Percentiles rank a stretch among this genome's conserved stretches.
phyloP scores from a whole-genome alignment of 257 asterid genomes.

The Solanum etuberosum region DNA sequence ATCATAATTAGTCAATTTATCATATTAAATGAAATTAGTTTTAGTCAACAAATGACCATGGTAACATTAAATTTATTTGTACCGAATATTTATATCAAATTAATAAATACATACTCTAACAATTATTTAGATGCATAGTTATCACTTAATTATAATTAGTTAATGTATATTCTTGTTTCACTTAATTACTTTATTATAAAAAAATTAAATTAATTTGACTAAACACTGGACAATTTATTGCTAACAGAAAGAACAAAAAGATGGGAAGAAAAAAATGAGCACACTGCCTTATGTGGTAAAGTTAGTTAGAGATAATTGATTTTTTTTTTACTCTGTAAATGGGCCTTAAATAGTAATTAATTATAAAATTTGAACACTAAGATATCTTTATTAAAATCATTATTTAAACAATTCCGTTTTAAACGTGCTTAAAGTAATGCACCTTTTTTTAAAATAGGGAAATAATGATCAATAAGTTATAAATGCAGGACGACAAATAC shows the following conservation, averaged over 20 bases:
- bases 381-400: background rate
- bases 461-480: background rate
- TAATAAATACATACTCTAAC: background rate
- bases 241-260: background rate
- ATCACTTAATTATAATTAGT: background rate
- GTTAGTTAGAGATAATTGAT: background rate
- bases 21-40: background rate
- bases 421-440: background rate
- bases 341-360: background rate
- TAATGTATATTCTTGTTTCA: background rate
- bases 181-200: background rate
- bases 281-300: background rate
- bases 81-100: background rate
- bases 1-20: background rate
- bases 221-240: background rate
- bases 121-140: background rate
- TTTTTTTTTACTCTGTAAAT: background rate
- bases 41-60: background rate
- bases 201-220: background rate
- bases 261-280: background rate
- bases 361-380: background rate
- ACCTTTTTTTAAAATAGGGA: background rate
- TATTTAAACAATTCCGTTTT: background rate
- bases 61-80: background rate
- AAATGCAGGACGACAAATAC: background rate